Conservation (phyloP, 352 stramenopile genomes). For the Pythium periplocum region DNA sequence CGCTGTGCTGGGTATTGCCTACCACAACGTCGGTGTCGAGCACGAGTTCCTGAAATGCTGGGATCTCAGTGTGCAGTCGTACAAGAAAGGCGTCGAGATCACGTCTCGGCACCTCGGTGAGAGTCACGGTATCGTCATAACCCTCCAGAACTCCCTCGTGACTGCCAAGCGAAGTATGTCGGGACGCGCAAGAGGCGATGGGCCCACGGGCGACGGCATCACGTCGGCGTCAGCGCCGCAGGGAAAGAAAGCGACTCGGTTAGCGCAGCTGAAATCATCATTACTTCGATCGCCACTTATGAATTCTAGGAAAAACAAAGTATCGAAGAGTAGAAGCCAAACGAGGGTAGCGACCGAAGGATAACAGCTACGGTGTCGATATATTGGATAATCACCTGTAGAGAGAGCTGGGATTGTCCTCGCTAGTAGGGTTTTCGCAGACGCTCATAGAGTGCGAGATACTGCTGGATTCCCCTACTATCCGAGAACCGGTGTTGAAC, state of each 20-base stretch:
- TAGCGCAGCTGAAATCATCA: conserved; percentile 30
- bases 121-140: conserved; percentile 89
- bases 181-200: conserved; percentile 34
- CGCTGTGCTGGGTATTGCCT: conserved; percentile 91
- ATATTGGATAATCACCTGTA: too few relatives aligned
- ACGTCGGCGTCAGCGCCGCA: conserved; percentile 9
- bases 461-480: conserved; percentile 20
- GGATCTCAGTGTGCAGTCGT: conserved; percentile 86
- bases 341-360: conserved; percentile 21
- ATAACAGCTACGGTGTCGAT: neutral
- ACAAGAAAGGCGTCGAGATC: conserved; percentile 90
- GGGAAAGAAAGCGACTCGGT: conserved; percentile 18
- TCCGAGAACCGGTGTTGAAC: conserved; percentile 30
- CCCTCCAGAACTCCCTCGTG: conserved; percentile 86
- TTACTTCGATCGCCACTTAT: neutral
- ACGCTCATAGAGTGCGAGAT: conserved; percentile 34
- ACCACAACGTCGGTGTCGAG: conserved; percentile 95
- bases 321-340: conserved; percentile 18
- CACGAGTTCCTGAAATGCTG: conserved; percentile 94
- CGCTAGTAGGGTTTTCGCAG: neutral
- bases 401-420: too few relatives aligned
- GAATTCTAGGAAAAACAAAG: conserved; percentile 23
- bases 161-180: conserved; percentile 70
- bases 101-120: conserved; percentile 80
- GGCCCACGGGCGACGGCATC: conserved; percentile 52